Conservation (phyloP, 495 filamentous ascomycete species). For the Talaromyces proteolyticus region DNA sequence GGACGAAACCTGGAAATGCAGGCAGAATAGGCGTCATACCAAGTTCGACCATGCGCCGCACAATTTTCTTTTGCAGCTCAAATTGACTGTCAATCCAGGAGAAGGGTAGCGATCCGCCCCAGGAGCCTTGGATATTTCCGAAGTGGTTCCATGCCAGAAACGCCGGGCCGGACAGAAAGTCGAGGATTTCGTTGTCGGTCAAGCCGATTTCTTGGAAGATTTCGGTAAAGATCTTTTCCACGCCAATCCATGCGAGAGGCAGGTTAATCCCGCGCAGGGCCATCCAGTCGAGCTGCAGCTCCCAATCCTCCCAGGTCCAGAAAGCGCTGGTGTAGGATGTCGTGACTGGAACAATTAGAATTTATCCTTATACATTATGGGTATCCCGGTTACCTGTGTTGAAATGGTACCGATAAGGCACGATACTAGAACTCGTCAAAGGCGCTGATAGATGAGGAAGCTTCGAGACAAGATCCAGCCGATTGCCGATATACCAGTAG, state of each 20-base stretch:
- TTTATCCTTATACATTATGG: constrained; percentile 5
- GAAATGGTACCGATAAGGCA: constrained; percentile 42
- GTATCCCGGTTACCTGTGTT: constrained; percentile 29
- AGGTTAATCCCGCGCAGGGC: constrained; percentile 47
- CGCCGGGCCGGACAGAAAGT: constrained; percentile 43
- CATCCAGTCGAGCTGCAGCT: constrained; percentile 48
- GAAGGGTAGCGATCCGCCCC: constrained; percentile 35
- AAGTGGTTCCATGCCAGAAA: constrained; percentile 54
- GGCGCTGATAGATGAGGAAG: background rate
- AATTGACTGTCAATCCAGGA: constrained; percentile 43
- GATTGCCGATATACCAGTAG: constrained; percentile 35
- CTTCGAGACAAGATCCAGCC: background rate
- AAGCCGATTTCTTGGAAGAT: constrained; percentile 43
- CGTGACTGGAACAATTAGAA: constrained; percentile 41
- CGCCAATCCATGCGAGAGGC: constrained; percentile 47
- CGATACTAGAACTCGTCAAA: constrained; percentile 13
- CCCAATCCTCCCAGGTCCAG: constrained; percentile 52
- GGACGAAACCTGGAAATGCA: constrained; percentile 44
- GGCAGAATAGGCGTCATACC: constrained; percentile 49
- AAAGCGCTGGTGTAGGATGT: constrained; percentile 50
- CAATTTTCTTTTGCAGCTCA: constrained; percentile 41
- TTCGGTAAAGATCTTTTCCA: constrained; percentile 45
- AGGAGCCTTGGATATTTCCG: constrained; percentile 49
- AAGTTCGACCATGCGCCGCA: constrained; percentile 43
- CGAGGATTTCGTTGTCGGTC: constrained; percentile 33